These are phyloP conservation scores for Metarhizium album DNA, from an alignment of 2,329 filamentous ascomycete species.

Conservation along the genomic window DNA sequence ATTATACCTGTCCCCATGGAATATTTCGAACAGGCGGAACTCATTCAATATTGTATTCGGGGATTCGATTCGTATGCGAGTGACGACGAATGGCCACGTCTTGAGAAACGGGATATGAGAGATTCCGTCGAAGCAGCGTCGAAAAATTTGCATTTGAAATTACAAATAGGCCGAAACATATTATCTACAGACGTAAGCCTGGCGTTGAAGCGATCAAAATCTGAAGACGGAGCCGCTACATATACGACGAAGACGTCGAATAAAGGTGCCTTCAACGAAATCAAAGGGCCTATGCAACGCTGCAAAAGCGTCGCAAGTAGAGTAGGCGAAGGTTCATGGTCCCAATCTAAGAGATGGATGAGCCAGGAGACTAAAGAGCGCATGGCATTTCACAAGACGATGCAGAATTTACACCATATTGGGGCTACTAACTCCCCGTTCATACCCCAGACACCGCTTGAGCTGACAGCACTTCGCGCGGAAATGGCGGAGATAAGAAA, in stretches of 20 bases:
- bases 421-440: slow-evolving; percentile 26
- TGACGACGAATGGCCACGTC: background rate
- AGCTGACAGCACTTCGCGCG: slow-evolving; percentile 23
- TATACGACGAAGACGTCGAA: background rate
- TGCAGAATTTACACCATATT: slow-evolving; percentile 24
- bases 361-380: slow-evolving; percentile 23
- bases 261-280: slow-evolving; percentile 1
- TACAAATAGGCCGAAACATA: background rate
- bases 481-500: slow-evolving; percentile 17
- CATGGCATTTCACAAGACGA: slow-evolving; percentile 24
- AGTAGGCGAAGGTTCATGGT: slow-evolving; percentile 20
- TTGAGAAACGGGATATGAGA: background rate
- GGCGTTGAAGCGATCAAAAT: background rate
- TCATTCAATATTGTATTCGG: background rate
- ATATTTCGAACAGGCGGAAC: background rate
- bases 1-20: background rate
- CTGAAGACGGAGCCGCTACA: background rate
- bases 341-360: slow-evolving; percentile 29
- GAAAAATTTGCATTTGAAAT: background rate
- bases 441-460: slow-evolving; percentile 23
- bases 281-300: background rate
- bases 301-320: background rate
- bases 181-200: background rate
- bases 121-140: background rate
- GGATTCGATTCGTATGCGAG: background rate